Percentiles rank a stretch among this genome's conserved stretches.
Evolutionary conservation across 1,139 yeast species (phyloP).

Genomic region (Suhomyces taliae): DNA sequence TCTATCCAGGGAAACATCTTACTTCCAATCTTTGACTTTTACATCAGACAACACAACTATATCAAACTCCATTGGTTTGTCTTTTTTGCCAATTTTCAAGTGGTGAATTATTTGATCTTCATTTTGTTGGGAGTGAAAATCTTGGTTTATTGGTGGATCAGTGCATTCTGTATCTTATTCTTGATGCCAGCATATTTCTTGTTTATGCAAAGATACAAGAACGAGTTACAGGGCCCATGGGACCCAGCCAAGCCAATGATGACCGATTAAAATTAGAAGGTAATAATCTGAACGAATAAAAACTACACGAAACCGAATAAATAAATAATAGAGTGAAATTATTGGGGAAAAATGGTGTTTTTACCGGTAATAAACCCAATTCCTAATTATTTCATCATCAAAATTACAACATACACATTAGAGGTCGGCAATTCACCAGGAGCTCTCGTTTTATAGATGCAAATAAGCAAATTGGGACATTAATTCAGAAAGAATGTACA

Average conservation of each 20-base stretch:
- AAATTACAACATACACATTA: too few relatives aligned
- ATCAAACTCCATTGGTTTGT: conserved; percentile 34
- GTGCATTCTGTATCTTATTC: conserved; percentile 51
- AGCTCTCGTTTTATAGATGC: too few relatives aligned
- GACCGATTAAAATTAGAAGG: background rate
- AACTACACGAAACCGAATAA: too few relatives aligned
- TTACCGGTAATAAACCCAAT: too few relatives aligned
- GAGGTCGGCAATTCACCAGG: too few relatives aligned
- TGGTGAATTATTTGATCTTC: conserved; percentile 24
- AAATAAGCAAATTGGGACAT: too few relatives aligned
- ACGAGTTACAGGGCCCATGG: conserved; percentile 93
- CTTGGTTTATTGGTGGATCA: conserved; percentile 48
- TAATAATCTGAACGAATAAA: background rate
- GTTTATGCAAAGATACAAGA: conserved; percentile 74
- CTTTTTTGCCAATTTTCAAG: conserved; percentile 22
- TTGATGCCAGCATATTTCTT: conserved; percentile 71
- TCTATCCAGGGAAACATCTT: conserved; percentile 72
- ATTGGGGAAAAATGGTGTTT: too few relatives aligned
- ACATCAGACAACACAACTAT: conserved; percentile 44
- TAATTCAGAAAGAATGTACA: too few relatives aligned
- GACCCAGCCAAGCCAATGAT: conserved; percentile 73
- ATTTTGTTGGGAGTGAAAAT: conserved; percentile 42
- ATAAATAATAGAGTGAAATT: too few relatives aligned
- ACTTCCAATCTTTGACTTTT: conserved; percentile 67
- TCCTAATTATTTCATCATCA: too few relatives aligned